A percentile compares a stretch with the other conserved stretches of the same genome.
These are phyloP conservation scores for Russula vinacea DNA, from an alignment of 768 basidiomycete species.

Conservation along the genomic window DNA sequence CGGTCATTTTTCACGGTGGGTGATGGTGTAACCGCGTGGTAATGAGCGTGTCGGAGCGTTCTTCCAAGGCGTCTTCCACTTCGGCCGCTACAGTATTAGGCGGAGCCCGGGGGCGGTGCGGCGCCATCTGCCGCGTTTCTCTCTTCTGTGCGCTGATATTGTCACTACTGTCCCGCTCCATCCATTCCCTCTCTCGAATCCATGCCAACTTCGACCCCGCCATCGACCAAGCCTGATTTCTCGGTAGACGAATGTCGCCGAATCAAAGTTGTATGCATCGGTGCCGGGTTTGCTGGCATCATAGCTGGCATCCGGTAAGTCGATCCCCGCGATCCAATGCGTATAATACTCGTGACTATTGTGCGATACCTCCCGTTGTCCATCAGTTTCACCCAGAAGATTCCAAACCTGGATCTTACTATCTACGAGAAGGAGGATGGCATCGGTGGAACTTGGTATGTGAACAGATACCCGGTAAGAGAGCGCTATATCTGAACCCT, in stretches of 20 bases:
- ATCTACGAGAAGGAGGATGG: slow-evolving; percentile 60
- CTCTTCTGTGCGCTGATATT: too few relatives aligned
- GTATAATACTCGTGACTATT: not conserved
- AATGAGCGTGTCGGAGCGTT: too few relatives aligned
- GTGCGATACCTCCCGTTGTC: not conserved
- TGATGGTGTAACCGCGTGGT: too few relatives aligned
- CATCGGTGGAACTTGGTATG: slow-evolving; percentile 62
- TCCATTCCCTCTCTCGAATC: not conserved
- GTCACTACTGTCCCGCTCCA: not conserved
- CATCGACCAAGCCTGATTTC: slow-evolving; percentile 34
- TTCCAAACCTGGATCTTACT: slow-evolving; percentile 52
- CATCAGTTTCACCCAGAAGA: slow-evolving; percentile 48
- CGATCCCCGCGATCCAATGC: too few relatives aligned
- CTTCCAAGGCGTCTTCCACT: too few relatives aligned
- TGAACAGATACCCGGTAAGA: slow-evolving; percentile 37
- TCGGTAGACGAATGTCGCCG: slow-evolving; percentile 52
- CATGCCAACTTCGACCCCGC: not conserved
- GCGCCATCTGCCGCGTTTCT: too few relatives aligned
- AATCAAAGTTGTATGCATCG: slow-evolving; percentile 54
- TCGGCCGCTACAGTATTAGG: too few relatives aligned
- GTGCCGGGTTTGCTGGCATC: slow-evolving; percentile 60
- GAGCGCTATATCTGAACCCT: not conserved
- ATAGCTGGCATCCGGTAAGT: slow-evolving; percentile 53
- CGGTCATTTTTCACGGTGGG: too few relatives aligned
- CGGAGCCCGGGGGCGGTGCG: too few relatives aligned